Percentiles rank a stretch among this genome's conserved stretches.
These are phyloP conservation scores for Arabis hirsuta DNA, from an alignment of 345 rosid genomes.

Conservation along the genomic window DNA sequence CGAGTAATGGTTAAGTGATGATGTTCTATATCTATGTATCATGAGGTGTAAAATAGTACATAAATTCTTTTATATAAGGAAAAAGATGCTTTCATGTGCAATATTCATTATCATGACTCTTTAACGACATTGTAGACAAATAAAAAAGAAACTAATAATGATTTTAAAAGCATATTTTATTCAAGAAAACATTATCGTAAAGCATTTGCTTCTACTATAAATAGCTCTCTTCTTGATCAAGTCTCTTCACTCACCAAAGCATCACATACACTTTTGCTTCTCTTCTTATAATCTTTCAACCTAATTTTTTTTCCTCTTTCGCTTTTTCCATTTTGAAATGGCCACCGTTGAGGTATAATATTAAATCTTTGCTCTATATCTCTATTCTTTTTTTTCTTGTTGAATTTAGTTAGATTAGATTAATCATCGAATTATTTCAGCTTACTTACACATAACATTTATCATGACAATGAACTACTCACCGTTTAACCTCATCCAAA, in stretches of 20 bases:
- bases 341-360: slow-evolving; percentile 42
- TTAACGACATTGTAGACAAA: slow-evolving; percentile 10
- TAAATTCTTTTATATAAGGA: slow-evolving; percentile 1
- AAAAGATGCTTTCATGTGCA: slow-evolving; percentile 41
- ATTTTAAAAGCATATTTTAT: not conserved
- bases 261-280: slow-evolving; percentile 15
- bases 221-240: slow-evolving; percentile 30
- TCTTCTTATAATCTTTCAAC: slow-evolving; percentile 7
- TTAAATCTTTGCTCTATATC: not conserved
- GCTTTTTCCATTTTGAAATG: slow-evolving; percentile 29
- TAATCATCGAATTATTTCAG: not conserved
- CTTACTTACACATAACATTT: not conserved
- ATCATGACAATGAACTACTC: not conserved
- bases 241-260: slow-evolving; percentile 38
- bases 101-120: slow-evolving; percentile 32
- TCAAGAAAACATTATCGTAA: not conserved
- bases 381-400: not conserved
- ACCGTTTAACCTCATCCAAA: not conserved
- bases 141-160: not conserved
- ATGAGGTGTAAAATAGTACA: slow-evolving; percentile 44
- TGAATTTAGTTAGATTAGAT: not conserved
- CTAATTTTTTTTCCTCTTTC: not conserved
- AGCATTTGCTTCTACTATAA: slow-evolving; percentile 32
- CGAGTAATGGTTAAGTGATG: slow-evolving; percentile 32
- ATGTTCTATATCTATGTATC: slow-evolving; percentile 30